phyloP scores from a whole-genome alignment of 352 stramenopile genomes.

The Globisporangium echinulatum region DNA sequence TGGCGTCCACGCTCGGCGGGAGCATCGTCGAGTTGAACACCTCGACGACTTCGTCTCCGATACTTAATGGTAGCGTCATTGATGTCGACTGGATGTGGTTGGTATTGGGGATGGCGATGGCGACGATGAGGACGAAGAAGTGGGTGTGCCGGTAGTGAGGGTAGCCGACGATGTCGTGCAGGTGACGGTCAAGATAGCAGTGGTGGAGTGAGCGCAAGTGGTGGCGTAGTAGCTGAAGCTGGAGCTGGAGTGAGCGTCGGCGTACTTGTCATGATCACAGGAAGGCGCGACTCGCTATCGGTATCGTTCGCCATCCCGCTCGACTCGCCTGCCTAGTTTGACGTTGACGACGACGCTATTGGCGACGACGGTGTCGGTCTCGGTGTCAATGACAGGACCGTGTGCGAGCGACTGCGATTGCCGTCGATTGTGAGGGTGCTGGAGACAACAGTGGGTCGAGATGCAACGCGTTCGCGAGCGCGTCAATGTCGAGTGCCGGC shows the following conservation, averaged over 20 bases:
- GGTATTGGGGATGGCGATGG: constrained; percentile 4
- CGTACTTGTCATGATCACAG: background rate
- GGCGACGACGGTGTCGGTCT: background rate
- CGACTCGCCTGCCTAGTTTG: background rate
- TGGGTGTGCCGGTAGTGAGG: background rate
- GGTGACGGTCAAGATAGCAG: background rate
- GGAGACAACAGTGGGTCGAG: no score
- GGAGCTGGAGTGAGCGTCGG: background rate
- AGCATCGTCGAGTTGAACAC: constrained; percentile 34
- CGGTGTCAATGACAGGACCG: background rate
- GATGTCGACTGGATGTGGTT: background rate
- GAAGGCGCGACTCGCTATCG: background rate
- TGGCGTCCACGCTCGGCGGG: constrained; percentile 23
- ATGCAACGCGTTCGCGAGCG: no score
- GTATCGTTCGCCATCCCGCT: background rate
- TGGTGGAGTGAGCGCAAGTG: constrained; percentile 3
- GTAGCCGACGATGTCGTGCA: background rate
- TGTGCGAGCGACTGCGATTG: no score
- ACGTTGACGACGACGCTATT: no score
- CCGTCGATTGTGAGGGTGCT: no score
- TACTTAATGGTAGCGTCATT: background rate
- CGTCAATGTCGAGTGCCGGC: no score
- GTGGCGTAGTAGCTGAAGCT: background rate
- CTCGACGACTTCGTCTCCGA: constrained; percentile 7
- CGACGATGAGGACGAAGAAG: background rate